These are phyloP conservation scores for Eucalyptus albens DNA, from an alignment of 345 rosid species.

Conservation along the genomic window DNA sequence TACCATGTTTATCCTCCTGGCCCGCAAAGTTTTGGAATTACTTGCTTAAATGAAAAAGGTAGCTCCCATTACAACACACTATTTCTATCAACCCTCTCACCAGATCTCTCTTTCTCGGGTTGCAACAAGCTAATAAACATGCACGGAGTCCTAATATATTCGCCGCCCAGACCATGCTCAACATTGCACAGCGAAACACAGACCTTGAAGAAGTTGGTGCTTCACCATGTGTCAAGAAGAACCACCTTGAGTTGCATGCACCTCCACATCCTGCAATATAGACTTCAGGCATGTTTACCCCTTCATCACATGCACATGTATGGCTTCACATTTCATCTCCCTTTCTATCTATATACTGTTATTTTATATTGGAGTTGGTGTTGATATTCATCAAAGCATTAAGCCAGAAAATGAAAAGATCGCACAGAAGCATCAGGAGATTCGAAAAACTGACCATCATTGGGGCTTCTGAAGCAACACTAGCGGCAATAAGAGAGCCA, in stretches of 20 bases:
- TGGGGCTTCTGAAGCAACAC: conserved; percentile 3
- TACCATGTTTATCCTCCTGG: background rate
- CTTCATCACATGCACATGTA: background rate
- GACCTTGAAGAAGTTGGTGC: background rate
- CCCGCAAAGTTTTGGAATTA: background rate
- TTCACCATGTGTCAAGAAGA: background rate
- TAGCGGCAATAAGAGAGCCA: background rate
- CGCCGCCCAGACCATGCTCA: background rate
- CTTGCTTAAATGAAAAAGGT: background rate
- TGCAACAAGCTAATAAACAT: background rate
- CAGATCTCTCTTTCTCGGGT: background rate
- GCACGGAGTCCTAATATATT: background rate
- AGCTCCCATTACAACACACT: background rate
- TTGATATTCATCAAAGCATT: background rate
- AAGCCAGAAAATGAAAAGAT: background rate
- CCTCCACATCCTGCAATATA: background rate
- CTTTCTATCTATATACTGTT: background rate
- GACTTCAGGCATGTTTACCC: background rate
- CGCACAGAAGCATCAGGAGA: background rate
- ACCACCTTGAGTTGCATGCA: background rate
- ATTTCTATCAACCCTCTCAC: background rate
- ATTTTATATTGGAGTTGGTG: background rate
- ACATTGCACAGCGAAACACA: background rate
- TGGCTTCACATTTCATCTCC: background rate
- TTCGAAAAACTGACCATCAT: conserved; percentile 12